phyloP scores from a whole-genome alignment of 306 rosid genomes.

The Acacia melanoxylon region DNA sequence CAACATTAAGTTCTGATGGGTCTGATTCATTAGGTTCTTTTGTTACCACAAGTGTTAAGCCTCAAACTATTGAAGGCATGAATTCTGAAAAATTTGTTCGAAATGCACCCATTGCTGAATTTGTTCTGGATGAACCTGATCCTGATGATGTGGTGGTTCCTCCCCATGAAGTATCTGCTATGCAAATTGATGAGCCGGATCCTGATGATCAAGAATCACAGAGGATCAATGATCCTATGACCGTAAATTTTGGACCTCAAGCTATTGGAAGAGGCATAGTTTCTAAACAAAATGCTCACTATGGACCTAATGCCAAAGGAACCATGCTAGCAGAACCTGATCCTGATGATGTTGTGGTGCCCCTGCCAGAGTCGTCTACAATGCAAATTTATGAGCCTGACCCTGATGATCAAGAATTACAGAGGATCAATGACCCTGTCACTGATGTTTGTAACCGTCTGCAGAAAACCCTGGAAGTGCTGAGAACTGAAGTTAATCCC shows the following conservation, averaged over 20 bases:
- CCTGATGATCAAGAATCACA: constrained; percentile 84
- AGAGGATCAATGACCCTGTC: constrained; percentile 77
- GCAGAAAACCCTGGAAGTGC: constrained; percentile 58
- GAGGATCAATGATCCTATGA: constrained; percentile 69
- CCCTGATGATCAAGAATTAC: constrained; percentile 86
- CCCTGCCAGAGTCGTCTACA: constrained; percentile 42
- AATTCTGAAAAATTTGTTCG: constrained; percentile 32
- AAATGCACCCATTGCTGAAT: constrained; percentile 41
- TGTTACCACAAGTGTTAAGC: constrained; percentile 16
- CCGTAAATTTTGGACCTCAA: constrained; percentile 22
- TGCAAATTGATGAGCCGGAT: constrained; percentile 71
- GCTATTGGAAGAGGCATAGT: constrained; percentile 25
- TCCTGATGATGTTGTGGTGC: constrained; percentile 48
- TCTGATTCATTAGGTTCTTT: constrained; percentile 29
- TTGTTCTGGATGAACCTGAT: constrained; percentile 47
- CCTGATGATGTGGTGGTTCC: constrained; percentile 47
- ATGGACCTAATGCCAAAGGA: constrained; percentile 39
- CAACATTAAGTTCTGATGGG: constrained; percentile 27
- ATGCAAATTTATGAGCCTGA: constrained; percentile 68
- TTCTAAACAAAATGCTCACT: constrained; percentile 33
- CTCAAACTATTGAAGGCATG: constrained; percentile 28
- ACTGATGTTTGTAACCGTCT: constrained; percentile 59
- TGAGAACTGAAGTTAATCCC: constrained; percentile 62
- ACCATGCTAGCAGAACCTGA: constrained; percentile 48
- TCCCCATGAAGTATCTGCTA: constrained; percentile 41